These are phyloP conservation scores for Leptographium flavum DNA, from an alignment of 2,329 filamentous ascomycete species.

Conservation along the genomic window DNA sequence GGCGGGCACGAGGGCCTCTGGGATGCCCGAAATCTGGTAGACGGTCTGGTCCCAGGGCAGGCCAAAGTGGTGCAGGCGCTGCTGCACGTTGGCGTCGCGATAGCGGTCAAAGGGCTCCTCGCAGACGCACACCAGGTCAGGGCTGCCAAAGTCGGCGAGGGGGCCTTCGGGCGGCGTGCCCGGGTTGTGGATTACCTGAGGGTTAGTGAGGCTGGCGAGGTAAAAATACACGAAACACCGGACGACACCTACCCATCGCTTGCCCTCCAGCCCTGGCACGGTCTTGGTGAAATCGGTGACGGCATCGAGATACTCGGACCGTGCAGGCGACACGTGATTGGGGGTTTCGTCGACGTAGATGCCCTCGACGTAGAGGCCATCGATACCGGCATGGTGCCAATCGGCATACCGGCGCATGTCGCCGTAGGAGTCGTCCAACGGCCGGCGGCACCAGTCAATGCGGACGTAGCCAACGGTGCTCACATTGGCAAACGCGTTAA, in stretches of 20 bases:
- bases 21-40: constrained; percentile 2
- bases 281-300: background rate
- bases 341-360: constrained; percentile 9
- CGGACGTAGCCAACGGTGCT: constrained; percentile 7
- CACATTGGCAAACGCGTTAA: constrained; percentile 9
- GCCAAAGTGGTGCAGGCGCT: background rate
- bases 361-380: constrained; percentile 7
- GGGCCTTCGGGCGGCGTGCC: constrained; percentile 8
- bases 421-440: background rate
- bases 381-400: background rate
- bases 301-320: constrained; percentile 1
- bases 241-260: constrained; percentile 4
- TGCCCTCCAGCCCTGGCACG: background rate
- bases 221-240: background rate
- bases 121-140: constrained; percentile 7
- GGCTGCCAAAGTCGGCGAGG: constrained; percentile 4
- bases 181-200: constrained; percentile 9
- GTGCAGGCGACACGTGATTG: constrained; percentile 3
- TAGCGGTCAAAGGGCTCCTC: constrained; percentile 6
- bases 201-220: background rate
- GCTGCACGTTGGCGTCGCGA: constrained; percentile 1
- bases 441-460: constrained; percentile 5
- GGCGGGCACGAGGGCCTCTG: background rate
- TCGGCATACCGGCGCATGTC: constrained; percentile 3
- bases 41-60: background rate